Base-by-base conservation (phyloP, 768 basidiomycete genomes). In the Amanita phalloides region DNA sequence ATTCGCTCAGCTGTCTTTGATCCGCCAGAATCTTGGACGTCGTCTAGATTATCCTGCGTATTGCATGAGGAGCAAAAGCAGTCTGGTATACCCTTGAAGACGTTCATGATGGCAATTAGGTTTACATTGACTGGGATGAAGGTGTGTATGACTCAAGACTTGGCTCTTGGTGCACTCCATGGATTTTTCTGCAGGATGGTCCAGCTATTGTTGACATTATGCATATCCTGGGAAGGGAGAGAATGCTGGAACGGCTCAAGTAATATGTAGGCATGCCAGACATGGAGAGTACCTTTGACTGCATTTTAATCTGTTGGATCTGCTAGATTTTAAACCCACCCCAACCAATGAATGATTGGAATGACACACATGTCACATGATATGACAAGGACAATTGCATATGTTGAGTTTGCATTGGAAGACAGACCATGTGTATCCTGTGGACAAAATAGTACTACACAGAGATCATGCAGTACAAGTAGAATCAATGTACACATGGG, bases 121-220 rank as follows among this genome's bases (percentile, higher is more conserved):
- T 79, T 88, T 61, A 86, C 85, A 3, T 62, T 96, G 57, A 92
- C 86, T 1, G 93, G 84, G 2, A 78, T 81, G 69, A 91, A 88
- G 79, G 93, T 86, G 51, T n/a, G 74, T 60, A 26, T n/a, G 10
- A 28, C 32, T 48, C 25, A 5, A 11, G 21, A 11, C 4, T 11
- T 44, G 20, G 21, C 0, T 32, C 45, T 11, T 14, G 23, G 35
- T 42, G 14, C 14, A 8, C n/a, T n/a, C 7, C 25, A 41, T 53
- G 45, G 26, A 33, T 43, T 48, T 21, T 33, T 20, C 3, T 48
- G 4, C 48, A 78, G 78, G 74, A 76, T 54, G 78, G 78, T 11
- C 76, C 77, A 3, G 66, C 68, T 4, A 58, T 78, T 11, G 67
- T 68, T 2, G 75, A 77, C 54, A 62, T 73, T 13, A 69, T 78